Percentiles rank a stretch among this genome's conserved stretches.
Conservation (phyloP, 352 stramenopile genomes). For the Globisporangium polare region DNA sequence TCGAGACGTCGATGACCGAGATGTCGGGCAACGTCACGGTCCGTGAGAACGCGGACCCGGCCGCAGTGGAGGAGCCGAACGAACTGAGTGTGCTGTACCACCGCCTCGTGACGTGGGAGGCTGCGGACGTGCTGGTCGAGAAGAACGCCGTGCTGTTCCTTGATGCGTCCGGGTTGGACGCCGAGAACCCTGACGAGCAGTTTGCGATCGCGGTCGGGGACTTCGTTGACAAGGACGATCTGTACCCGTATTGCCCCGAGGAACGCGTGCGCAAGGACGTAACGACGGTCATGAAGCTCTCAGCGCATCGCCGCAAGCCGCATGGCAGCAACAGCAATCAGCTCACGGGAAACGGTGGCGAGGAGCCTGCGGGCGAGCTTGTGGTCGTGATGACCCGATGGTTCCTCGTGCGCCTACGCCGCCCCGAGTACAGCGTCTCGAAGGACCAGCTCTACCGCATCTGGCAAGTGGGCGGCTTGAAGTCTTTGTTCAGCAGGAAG, state of each 20-base stretch:
- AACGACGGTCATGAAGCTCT: conserved; percentile 9
- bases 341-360: background rate
- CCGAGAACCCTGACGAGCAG: background rate
- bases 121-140: background rate
- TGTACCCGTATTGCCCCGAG: conserved; percentile 14
- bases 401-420: conserved; percentile 1
- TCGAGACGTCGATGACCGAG: conserved; percentile 44
- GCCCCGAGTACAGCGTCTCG: conserved; percentile 1
- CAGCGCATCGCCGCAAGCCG: background rate
- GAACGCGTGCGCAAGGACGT: conserved; percentile 24
- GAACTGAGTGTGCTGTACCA: conserved; percentile 7
- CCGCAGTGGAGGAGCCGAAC: background rate
- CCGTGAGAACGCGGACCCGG: conserved; percentile 26
- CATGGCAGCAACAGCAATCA: background rate
- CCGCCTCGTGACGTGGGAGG: conserved; percentile 1
- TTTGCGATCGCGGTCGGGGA: conserved; percentile 5
- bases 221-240: conserved; percentile 15
- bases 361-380: background rate
- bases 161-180: conserved; percentile 9
- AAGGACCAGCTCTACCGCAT: conserved; percentile 1
- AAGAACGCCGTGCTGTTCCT: conserved; percentile 14
- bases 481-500: no score
- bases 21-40: conserved; percentile 36
- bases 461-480: background rate
- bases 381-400: conserved; percentile 11